Conservation (phyloP, 2,329 filamentous ascomycete species). For the Fusarium protoensiforme region DNA sequence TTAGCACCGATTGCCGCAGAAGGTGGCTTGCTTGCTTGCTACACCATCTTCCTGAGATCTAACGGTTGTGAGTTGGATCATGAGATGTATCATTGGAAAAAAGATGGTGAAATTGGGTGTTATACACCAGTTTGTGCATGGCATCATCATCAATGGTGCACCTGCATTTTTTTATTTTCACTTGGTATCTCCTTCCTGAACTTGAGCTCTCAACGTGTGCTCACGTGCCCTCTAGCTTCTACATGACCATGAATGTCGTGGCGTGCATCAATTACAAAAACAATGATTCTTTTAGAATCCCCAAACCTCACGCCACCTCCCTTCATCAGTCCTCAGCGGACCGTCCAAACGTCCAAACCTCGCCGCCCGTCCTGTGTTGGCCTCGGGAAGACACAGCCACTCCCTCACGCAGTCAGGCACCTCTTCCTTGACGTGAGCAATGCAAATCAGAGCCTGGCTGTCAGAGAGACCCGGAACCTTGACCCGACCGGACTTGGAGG, state of each 20-base stretch:
- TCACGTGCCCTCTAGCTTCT: neutral
- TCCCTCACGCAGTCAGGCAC: constrained; percentile 85
- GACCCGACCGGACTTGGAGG: constrained; percentile 56
- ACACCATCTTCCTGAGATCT: neutral
- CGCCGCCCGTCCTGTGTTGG: constrained; percentile 69
- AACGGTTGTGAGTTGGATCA: neutral
- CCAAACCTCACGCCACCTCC: constrained; percentile 76
- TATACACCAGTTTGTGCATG: neutral
- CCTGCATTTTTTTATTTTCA: neutral
- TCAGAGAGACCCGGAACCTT: constrained; percentile 71
- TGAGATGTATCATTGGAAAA: neutral
- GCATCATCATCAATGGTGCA: neutral
- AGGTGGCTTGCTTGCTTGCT: neutral
- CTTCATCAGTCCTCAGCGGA: constrained; percentile 66
- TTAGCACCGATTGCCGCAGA: constrained; percentile 25
- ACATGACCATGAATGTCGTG: neutral
- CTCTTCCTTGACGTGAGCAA: constrained; percentile 91
- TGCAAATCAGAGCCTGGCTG: constrained; percentile 86
- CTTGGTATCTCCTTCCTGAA: neutral
- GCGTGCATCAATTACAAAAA: neutral
- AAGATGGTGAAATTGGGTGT: neutral
- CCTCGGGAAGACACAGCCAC: constrained; percentile 87
- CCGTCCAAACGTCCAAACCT: constrained; percentile 73
- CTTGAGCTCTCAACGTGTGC: neutral
- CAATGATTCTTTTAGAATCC: constrained; percentile 45